phyloP scores from a whole-genome alignment of 1,284 basidiomycete species.

The Jaminaea rosea region DNA sequence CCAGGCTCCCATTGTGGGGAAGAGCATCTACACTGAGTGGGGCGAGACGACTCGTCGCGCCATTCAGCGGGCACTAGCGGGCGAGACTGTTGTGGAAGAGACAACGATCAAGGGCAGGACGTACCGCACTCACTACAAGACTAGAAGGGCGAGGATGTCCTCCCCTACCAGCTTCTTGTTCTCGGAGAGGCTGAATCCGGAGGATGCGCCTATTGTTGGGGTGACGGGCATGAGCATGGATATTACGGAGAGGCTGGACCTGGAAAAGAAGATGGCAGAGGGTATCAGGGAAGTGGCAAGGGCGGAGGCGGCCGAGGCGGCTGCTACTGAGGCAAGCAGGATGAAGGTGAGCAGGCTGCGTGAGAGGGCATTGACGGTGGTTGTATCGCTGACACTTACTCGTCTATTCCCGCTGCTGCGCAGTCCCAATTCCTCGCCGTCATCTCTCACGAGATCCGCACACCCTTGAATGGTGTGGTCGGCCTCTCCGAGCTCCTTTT shows the following conservation, averaged over 20 bases:
- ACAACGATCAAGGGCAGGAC: conserved; percentile 39
- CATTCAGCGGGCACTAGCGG: conserved; percentile 26
- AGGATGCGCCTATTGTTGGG: conserved; percentile 29
- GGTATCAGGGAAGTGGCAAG: background rate
- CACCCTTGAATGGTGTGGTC: conserved; percentile 39
- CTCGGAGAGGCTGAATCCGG: background rate
- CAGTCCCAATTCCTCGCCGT: conserved; percentile 34
- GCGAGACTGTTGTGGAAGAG: conserved; percentile 34
- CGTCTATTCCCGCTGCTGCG: background rate
- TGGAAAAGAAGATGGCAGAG: conserved; percentile 1
- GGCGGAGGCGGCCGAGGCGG: conserved; percentile 12
- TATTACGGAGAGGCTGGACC: background rate
- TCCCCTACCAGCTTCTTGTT: background rate
- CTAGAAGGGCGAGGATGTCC: conserved; percentile 4
- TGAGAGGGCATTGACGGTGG: background rate
- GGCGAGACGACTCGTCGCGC: conserved; percentile 4
- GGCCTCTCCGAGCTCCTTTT: conserved; percentile 2
- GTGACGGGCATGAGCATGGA: conserved; percentile 46
- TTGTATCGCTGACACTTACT: background rate
- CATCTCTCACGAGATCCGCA: conserved; percentile 48
- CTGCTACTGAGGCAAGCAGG: conserved; percentile 51
- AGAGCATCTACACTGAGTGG: background rate
- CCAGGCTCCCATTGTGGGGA: background rate
- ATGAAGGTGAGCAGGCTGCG: conserved; percentile 34
- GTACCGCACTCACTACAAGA: conserved; percentile 38